Evolutionary conservation across 2,329 filamentous ascomycete species (phyloP).

Genomic region (Scolecobasidium constrictum): DNA sequence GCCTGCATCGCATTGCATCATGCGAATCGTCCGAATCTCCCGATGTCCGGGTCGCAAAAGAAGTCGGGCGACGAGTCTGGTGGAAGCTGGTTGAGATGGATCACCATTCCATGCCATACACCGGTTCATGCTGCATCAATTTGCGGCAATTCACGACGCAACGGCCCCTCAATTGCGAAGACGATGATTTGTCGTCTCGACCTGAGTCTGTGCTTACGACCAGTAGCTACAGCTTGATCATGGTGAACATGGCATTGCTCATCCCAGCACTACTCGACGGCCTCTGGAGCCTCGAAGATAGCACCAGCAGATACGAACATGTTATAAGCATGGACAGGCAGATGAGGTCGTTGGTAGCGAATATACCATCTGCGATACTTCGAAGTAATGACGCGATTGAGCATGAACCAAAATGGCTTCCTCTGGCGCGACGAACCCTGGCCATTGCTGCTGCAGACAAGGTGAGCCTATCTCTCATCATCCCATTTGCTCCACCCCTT

Average conservation of each 20-base stretch:
- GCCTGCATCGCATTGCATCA: conserved; percentile 16
- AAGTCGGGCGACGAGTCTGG: conserved; percentile 27
- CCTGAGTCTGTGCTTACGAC: neutral
- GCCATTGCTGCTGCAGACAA: conserved; percentile 4
- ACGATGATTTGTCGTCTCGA: neutral
- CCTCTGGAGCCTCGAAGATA: neutral
- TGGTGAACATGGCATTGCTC: conserved; percentile 4
- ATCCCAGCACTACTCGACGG: conserved; percentile 3
- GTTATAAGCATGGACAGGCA: conserved; percentile 4
- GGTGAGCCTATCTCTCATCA: neutral
- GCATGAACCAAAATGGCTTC: neutral
- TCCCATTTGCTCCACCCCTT: too few relatives aligned
- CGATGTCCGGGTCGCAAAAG: conserved; percentile 16
- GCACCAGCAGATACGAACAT: conserved; percentile 2
- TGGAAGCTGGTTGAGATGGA: conserved; percentile 18
- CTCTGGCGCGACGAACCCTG: conserved; percentile 4
- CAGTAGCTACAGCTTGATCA: conserved; percentile 3
- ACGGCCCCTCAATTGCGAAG: conserved; percentile 3
- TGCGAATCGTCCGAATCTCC: conserved; percentile 6
- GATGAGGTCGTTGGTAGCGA: neutral
- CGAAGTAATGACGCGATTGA: neutral
- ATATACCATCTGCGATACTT: conserved; percentile 3
- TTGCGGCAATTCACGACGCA: neutral
- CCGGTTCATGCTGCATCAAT: conserved; percentile 5
- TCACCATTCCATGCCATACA: conserved; percentile 4